Percentiles rank a stretch among this genome's conserved stretches.
These are phyloP conservation scores for Dysphania ambrosioides DNA, from an alignment of 148 eudicot genomes.

Conservation along the genomic window DNA sequence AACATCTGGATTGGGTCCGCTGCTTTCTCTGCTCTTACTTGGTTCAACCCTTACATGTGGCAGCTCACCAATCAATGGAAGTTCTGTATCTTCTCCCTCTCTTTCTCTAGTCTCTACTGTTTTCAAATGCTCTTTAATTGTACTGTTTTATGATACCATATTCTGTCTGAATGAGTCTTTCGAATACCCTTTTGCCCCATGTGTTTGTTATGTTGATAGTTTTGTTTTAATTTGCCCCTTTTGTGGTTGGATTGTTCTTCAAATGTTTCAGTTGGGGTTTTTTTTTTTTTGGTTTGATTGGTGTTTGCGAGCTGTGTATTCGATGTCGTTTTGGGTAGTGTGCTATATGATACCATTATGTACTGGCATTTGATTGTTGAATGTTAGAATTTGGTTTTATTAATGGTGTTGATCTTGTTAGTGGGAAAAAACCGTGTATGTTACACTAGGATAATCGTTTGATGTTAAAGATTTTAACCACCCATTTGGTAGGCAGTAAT, in stretches of 20 bases:
- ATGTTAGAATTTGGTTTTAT: not conserved
- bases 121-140: no score
- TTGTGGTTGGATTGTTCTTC: not conserved
- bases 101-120: not conserved
- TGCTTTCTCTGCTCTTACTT: slow-evolving; percentile 59
- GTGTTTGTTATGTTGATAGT: not conserved
- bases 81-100: slow-evolving; percentile 22
- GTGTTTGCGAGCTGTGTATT: not conserved
- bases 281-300: not conserved
- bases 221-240: not conserved
- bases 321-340: not conserved
- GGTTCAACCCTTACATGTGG: slow-evolving; percentile 71
- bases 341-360: no score
- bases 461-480: not conserved
- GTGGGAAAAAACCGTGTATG: not conserved
- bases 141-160: no score
- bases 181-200: no score
- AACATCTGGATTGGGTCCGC: slow-evolving; percentile 71
- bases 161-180: no score
- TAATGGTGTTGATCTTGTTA: not conserved
- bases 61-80: slow-evolving; percentile 63
- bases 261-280: no score
- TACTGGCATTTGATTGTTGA: not conserved
- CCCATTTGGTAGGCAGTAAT: not conserved
- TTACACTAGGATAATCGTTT: not conserved